Evolutionary conservation across 495 filamentous ascomycete genomes (phyloP).

Genomic region (Coniosporium apollinis): DNA sequence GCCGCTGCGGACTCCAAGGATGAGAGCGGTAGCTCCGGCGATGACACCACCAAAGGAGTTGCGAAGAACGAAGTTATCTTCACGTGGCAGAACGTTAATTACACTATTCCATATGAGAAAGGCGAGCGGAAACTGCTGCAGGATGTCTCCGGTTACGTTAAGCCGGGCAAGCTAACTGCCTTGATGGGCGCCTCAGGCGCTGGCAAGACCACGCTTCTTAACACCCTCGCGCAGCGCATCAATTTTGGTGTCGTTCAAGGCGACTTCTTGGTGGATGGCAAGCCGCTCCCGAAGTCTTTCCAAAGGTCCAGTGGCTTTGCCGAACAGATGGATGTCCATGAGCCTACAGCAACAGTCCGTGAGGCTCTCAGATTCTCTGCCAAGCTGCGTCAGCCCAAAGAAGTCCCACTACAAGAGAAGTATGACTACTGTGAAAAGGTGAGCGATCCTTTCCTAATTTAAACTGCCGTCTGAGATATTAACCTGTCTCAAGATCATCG

Average conservation of each 20-base stretch:
- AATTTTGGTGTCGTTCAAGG: conserved; percentile 36
- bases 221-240: conserved; percentile 40
- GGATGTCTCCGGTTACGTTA: conserved; percentile 52
- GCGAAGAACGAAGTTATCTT: conserved; percentile 50
- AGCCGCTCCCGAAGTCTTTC: conserved; percentile 20
- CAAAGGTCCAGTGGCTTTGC: conserved; percentile 33
- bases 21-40: conserved; percentile 15
- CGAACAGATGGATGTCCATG: conserved; percentile 45
- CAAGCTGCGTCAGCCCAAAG: conserved; percentile 35
- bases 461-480: too few species aligned
- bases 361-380: conserved; percentile 45
- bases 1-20: conserved; percentile 15
- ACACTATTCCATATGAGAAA: conserved; percentile 47
- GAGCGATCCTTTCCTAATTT: conserved; percentile 41
- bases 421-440: conserved; percentile 42
- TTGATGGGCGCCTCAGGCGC: conserved; percentile 52
- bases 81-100: conserved; percentile 66
- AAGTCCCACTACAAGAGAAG: conserved; percentile 37
- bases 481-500: too few species aligned
- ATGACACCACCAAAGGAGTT: conserved; percentile 25
- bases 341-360: conserved; percentile 41
- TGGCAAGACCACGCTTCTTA: conserved; percentile 53
- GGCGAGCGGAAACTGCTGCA: conserved; percentile 41
- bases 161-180: conserved; percentile 54
- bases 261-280: conserved; percentile 38